A percentile compares a stretch with the other conserved stretches of the same genome.
Conservation (phyloP, 169 alveolate genomes). For the Plasmodium blacklocki region DNA sequence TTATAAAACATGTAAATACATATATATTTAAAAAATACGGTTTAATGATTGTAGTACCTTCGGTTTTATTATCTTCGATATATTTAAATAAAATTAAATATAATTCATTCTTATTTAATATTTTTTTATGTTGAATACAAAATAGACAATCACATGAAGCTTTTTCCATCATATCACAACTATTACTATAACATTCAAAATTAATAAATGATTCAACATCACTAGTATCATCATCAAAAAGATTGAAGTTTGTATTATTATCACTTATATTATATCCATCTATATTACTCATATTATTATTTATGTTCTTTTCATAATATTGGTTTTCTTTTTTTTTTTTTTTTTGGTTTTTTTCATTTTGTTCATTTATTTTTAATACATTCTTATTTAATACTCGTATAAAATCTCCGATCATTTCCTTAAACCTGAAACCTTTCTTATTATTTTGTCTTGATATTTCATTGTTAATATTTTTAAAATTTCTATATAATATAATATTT, state of each 20-base stretch:
- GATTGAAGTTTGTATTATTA: not conserved
- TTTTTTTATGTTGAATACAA: constrained; percentile 15
- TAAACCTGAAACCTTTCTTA: constrained; percentile 30
- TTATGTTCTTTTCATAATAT: not conserved
- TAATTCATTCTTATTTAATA: constrained; percentile 25
- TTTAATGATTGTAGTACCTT: constrained; percentile 29
- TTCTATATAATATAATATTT: constrained; percentile 45
- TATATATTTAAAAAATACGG: constrained; percentile 45
- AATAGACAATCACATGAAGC: constrained; percentile 34
- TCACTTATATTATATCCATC: not conserved
- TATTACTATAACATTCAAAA: not conserved
- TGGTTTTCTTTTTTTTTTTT: not conserved
- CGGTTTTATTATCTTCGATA: constrained; percentile 37
- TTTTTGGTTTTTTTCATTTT: not conserved
- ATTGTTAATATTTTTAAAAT: constrained; percentile 56
- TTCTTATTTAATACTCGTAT: constrained; percentile 39
- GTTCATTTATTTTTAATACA: constrained; percentile 2
- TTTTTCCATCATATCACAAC: not conserved
- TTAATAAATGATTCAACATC: constrained; percentile 2
- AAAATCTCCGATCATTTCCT: constrained; percentile 21
- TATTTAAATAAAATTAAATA: constrained; percentile 25
- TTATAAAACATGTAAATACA: constrained; percentile 34
- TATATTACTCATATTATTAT: no score
- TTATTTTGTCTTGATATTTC: constrained; percentile 66
- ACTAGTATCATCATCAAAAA: not conserved